Evolutionary conservation across 257 asterid genomes (phyloP), one percentile per base, ranked within the genome.

Genomic region (Solanum virginianum): DNA sequence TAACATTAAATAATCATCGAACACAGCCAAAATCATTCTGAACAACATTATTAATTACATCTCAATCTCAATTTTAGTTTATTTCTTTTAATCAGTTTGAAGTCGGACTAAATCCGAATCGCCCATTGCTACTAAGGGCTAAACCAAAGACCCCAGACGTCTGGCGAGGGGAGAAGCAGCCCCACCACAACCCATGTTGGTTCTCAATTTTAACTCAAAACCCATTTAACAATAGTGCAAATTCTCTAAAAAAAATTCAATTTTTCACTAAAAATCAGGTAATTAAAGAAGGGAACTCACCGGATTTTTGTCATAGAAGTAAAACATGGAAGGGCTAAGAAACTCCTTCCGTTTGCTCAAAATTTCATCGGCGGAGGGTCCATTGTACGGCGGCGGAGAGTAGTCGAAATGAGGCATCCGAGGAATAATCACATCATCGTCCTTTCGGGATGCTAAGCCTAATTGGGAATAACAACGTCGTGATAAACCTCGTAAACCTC

Each of bases 261-360:
- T 6, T 14, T 49, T 51, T 51, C 17, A 75, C 62, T 49, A 8
- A 24, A 22, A 29, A 24, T 49, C 43, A 75, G 55, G n/a, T 22
- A 51, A 79, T 17, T 49, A 51, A 17, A 70, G 15, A 79, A 16
- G 6, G 36, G 4, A 32, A 14, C 88, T 88, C 75, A 94, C 98
- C 7, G 99, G 99, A 4, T 59, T 59, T 8, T 89, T 89, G 60
- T 89, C 88, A 90, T 87, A 96, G 81, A 94, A 92, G 88, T 94
- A 98, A 85, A 92, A 93, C 81, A 96, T 86, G 80, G 99, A 97
- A 51, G 99, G 99, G 91, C 90, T 96, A 89, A 96, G 96, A 80
- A 85, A 96, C 24, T 85, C 86, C 15, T 72, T 87, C 69, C 98
- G 96, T 85, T 96, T 96, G 32, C 69, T 55, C 66, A 96, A 90